Evolutionary conservation across 2,329 filamentous ascomycete genomes (phyloP).

Genomic region (Fusarium sp.): DNA sequence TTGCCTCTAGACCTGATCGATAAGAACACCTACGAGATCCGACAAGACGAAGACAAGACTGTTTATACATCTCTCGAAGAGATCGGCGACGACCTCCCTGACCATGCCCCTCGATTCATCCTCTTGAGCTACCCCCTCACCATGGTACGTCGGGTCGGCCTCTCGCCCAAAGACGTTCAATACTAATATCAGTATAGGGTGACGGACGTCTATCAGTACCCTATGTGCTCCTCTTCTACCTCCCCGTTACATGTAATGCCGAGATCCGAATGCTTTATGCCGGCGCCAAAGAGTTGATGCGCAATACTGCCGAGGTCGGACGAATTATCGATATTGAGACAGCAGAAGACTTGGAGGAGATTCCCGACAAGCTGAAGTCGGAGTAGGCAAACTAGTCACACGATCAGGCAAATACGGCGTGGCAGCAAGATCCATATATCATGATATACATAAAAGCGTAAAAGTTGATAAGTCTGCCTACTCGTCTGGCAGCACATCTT

Average conservation of each 20-base stretch:
- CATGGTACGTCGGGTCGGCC: constrained; percentile 66
- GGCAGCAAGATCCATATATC: constrained; percentile 18
- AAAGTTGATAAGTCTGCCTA: constrained; percentile 36
- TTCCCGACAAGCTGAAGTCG: constrained; percentile 72
- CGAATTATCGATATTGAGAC: constrained; percentile 86
- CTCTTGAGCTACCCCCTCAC: constrained; percentile 92
- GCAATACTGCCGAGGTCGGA: constrained; percentile 91
- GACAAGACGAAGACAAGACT: constrained; percentile 78
- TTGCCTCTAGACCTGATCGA: constrained; percentile 83
- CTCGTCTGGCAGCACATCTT: constrained; percentile 60
- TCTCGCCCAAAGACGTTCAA: background rate
- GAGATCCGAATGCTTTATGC: constrained; percentile 94
- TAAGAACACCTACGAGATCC: constrained; percentile 89
- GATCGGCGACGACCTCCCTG: constrained; percentile 88
- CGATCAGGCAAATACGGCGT: background rate
- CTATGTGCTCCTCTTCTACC: constrained; percentile 94
- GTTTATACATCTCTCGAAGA: constrained; percentile 86
- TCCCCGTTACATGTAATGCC: constrained; percentile 90
- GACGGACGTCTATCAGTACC: constrained; percentile 89
- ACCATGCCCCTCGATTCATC: constrained; percentile 90
- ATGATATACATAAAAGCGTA: constrained; percentile 37
- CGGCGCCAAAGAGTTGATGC: constrained; percentile 94
- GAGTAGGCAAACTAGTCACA: constrained; percentile 16
- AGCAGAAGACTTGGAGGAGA: constrained; percentile 83
- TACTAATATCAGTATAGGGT: constrained; percentile 62